Base-by-base conservation (phyloP, 108 stramenopile species). In the Nitzschia inconspicua region DNA sequence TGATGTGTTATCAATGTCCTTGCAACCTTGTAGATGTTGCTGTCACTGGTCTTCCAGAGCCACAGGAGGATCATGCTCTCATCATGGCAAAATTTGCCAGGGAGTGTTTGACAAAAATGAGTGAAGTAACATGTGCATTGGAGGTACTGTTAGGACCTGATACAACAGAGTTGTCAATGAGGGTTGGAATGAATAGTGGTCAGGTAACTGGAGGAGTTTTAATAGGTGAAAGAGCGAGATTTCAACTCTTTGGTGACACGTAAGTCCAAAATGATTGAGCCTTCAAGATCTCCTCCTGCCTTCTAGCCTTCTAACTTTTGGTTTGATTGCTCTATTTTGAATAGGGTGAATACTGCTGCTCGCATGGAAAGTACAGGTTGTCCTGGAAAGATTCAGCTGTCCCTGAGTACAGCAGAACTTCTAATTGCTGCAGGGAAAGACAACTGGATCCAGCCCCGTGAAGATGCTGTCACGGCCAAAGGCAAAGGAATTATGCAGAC, bases 341-440 rank as follows among this genome's bases (percentile, higher is more conserved):
- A 39, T 14, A 14, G n/a, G n/a, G 60, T 88, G 42, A 88, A 88
- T 41, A 77, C 75, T 7, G 74, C 80, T 10, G 51, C 73, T 20
- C 62, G 86, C 2, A 88, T 88, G 58, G 86, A 88, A 60, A 70
- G 61, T 11, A 73, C 79, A 10, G 78, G 86, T 2, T 32, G 37
- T 20, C 62, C 63, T 8, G 48, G 63, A 11, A 49, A 23, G n/a
- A 77, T 88, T 34, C 86, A 88, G 25, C 20, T 88, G 1, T 74
- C 71, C 20, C 30, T 46, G 20, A 68, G 68, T 31, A 84, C 83
- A 11, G 79, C 79, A 19, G 61, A 76, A 14, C 46, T 79, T 32
- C 43, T 88, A 2, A 30, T 34, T 35, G 22, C 13, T 2, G 80
- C 44, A 8, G 78, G 75, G 1, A 75, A 69, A 30, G 66, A 34